These are phyloP conservation scores for Sambucus nigra DNA, from an alignment of 129 eudicot species.

Conservation along the genomic window DNA sequence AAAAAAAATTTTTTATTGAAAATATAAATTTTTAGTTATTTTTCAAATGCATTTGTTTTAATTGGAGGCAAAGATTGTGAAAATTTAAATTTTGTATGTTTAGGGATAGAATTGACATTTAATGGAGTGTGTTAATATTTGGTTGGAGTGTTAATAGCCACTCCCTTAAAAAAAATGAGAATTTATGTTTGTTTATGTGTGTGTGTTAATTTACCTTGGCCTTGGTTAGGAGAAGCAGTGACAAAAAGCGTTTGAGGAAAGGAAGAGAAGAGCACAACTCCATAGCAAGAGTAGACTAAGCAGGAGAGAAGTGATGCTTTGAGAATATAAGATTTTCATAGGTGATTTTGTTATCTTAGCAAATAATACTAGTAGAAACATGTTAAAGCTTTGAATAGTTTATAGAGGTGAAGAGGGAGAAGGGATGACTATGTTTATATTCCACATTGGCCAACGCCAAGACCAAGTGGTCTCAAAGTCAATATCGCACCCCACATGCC, in stretches of 20 bases:
- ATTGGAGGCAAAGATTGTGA: no score
- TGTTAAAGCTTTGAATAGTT: not conserved
- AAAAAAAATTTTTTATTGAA: no score
- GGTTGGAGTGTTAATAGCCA: no score
- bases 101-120: no score
- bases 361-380: not conserved
- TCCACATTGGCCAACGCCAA: not conserved
- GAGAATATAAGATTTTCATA: conserved; percentile 16
- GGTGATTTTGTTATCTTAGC: not conserved
- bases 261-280: conserved; percentile 27
- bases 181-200: not conserved
- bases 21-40: no score
- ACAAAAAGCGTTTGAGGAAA: conserved; percentile 18
- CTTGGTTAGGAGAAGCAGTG: conserved; percentile 15
- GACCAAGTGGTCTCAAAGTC: not conserved
- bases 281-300: conserved; percentile 10
- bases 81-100: no score
- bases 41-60: no score
- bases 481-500: no score
- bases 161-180: no score
- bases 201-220: conserved; percentile 21
- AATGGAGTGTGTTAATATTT: no score
- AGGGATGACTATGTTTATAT: not conserved
- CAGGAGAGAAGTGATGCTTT: conserved; percentile 15
- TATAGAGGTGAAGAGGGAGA: not conserved